Percentiles rank a stretch among this genome's conserved stretches.
Conservation (phyloP, 441 rosid genomes). For the Mallotus japonicus region DNA sequence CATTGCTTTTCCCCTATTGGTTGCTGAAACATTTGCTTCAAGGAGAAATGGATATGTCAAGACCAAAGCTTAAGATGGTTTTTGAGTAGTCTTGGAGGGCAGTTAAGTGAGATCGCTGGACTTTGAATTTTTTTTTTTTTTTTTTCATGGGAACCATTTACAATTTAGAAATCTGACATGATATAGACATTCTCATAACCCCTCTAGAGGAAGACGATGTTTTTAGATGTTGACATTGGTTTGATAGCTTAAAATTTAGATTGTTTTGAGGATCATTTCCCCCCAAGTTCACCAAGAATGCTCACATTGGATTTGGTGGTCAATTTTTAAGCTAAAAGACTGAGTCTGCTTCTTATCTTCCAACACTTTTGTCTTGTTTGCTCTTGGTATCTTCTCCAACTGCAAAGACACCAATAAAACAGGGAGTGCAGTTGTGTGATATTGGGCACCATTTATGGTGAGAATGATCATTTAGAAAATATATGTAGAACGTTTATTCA, state of each 20-base stretch:
- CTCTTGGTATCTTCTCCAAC: background rate
- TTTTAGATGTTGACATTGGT: background rate
- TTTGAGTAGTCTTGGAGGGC: background rate
- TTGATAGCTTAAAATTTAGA: background rate
- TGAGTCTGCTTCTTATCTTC: background rate
- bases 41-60: slow-evolving; percentile 33
- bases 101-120: background rate
- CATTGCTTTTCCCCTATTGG: slow-evolving; percentile 83
- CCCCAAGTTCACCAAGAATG: background rate
- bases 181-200: background rate
- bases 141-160: background rate
- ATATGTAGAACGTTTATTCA: background rate
- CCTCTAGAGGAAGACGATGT: too few relatives aligned
- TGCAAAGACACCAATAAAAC: background rate
- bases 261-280: background rate
- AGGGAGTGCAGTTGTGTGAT: background rate
- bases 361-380: background rate
- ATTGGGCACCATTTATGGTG: background rate
- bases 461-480: background rate
- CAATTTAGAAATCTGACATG: background rate
- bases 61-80: slow-evolving; percentile 23
- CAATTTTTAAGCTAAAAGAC: background rate
- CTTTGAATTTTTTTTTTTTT: background rate
- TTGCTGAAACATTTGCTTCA: slow-evolving; percentile 86
- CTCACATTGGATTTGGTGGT: background rate